Evolutionary conservation across 495 filamentous ascomycete genomes (phyloP), one percentile per base, ranked within the genome.

Genomic region (Penicillium cosmopolitanum): DNA sequence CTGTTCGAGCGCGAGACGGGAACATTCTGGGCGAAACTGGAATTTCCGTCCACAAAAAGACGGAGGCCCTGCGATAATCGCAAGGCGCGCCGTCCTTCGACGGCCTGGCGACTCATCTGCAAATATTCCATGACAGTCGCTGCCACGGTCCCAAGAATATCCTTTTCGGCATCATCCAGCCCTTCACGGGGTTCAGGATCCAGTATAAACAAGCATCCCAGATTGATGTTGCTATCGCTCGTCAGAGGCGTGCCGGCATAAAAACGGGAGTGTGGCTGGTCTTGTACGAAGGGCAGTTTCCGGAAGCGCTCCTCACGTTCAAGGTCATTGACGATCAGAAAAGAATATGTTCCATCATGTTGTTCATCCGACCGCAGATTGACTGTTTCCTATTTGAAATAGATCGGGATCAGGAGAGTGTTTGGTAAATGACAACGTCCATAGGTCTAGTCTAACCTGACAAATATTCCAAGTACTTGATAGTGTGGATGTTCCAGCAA

Each of bases 41-140:
- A 38, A 11, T 47, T 52, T 7, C 81, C 81, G 60, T 86, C 80
- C 9, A 84, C 80, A 67, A 85, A 87, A 12, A 72, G 73, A 16
- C 82, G 82, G 25, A 87, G 65, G 3, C 82, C 82, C 12, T 71
- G 66, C 8, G 82, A 76, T 73, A 87, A 81, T 40, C 77, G 77
- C 58, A 77, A 77, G 12, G 77, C 73, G 21, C 82, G 69, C 15
- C 72, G 64, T 13, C 79, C 74, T 53, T 83, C 79, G 40, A 80
- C 71, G 1, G 77, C 76, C 28, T 79, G 77, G 44, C 78, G 65
- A 11, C 64, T 71, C 25, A 76, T 76, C 58, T 87, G 82, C 57
- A 89, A 68, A 56, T 88, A 81, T 12, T 76, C 74, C 73, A 87
- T 85, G 40, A 87, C 71, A 1, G 79, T 80, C 28, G 70, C 57